Conservation (phyloP, 23 red algal genomes). For the Gracilaria gracilis region DNA sequence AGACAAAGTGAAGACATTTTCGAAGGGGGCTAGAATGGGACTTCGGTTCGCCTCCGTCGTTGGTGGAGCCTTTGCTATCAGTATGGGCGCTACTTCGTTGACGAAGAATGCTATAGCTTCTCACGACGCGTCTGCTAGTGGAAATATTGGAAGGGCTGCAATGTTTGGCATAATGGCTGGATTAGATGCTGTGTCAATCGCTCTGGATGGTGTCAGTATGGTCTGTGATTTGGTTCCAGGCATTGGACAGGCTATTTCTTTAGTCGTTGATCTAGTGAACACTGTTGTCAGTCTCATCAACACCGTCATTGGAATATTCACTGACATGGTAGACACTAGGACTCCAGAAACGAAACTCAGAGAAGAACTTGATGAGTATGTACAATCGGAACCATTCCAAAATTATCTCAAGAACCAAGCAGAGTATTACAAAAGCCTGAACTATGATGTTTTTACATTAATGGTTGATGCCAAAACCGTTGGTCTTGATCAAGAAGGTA, state of each 20-base stretch:
- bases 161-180: slow-evolving; percentile 29
- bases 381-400: background rate
- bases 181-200: background rate
- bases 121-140: background rate
- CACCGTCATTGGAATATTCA: slow-evolving; percentile 29
- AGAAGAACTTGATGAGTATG: background rate
- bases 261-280: slow-evolving; percentile 3
- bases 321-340: slow-evolving; percentile 44
- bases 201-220: slow-evolving; percentile 24
- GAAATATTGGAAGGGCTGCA: slow-evolving; percentile 12
- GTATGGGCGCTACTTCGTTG: background rate
- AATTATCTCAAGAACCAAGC: slow-evolving; percentile 1
- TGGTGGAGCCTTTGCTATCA: background rate
- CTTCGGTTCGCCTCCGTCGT: slow-evolving; percentile 3
- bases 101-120: background rate
- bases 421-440: background rate
- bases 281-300: slow-evolving; percentile 16
- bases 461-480: slow-evolving; percentile 6
- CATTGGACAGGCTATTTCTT: slow-evolving; percentile 18
- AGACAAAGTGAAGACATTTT: too few species aligned
- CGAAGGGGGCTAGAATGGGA: background rate
- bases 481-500: slow-evolving; percentile 8
- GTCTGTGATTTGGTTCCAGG: slow-evolving; percentile 18
- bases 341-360: background rate
- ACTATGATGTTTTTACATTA: slow-evolving; percentile 5